A percentile compares a stretch with the other conserved stretches of the same genome.
These are phyloP conservation scores for Suillus tomentosus DNA, from an alignment of 768 basidiomycete species.

Conservation along the genomic window DNA sequence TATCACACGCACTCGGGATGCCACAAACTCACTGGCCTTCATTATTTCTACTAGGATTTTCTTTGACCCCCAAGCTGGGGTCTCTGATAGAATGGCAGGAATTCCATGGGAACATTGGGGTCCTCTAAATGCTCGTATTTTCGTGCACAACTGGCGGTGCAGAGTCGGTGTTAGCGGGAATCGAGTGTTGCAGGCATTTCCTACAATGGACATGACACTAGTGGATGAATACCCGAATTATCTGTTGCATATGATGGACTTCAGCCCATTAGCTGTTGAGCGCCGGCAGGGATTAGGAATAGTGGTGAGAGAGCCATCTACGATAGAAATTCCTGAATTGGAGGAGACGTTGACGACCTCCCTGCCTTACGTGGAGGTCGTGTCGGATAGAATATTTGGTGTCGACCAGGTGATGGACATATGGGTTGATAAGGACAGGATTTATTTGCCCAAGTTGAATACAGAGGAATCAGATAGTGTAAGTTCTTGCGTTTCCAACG, in stretches of 20 bases:
- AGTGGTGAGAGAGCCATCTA: conserved; percentile 9
- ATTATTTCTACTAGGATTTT: conserved; percentile 5
- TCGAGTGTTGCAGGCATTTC: conserved; percentile 10
- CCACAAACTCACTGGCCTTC: background rate
- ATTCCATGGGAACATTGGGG: conserved; percentile 11
- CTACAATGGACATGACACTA: background rate
- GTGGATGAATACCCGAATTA: background rate
- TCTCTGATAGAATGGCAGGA: background rate
- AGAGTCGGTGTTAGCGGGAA: conserved; percentile 8
- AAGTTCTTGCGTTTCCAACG: background rate
- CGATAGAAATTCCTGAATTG: background rate
- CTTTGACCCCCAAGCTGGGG: background rate
- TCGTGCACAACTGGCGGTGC: background rate
- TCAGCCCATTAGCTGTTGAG: conserved; percentile 6
- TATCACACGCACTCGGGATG: background rate
- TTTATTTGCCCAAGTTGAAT: conserved; percentile 1
- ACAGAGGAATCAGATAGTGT: background rate
- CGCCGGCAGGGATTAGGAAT: conserved; percentile 4
- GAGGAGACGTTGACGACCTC: conserved; percentile 1
- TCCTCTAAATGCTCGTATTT: conserved; percentile 8
- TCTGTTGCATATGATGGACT: conserved; percentile 6
- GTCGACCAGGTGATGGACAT: background rate
- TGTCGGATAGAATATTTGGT: conserved; percentile 7
- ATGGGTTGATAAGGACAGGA: conserved; percentile 5
- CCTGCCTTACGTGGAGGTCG: conserved; percentile 10